Evolutionary conservation across 2,329 filamentous ascomycete genomes (phyloP), one percentile per base, ranked within the genome.

Genomic region (Pseudonectria foliicola): DNA sequence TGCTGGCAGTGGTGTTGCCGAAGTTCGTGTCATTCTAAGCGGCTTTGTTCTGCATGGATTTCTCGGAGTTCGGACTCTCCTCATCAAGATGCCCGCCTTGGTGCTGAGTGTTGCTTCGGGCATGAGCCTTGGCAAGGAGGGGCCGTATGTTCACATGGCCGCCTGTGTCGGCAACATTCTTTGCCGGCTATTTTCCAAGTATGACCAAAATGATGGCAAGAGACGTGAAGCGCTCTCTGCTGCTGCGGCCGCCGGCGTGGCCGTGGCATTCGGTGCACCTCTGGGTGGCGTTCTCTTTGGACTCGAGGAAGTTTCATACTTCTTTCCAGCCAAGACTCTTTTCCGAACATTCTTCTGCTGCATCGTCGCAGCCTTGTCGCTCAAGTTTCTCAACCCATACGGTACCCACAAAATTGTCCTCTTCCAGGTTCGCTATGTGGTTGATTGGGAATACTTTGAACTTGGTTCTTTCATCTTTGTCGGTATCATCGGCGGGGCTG

Each of bases 281-380:
- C 55, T 79, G 0, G 87, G 88, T 7, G 90, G 90, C 34, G 88
- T 95, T 2, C 70, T 96, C 3, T 96, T 96, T 60, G 88, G 87
- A 24, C 63, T 96, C 21, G 92, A 98, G 61, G 92, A 96, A 70
- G 89, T 96, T 43, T 79, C 85, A 48, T 96, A 96, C 61, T 96
- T 96, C 61, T 96, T 96, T 58, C 90, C 92, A 1, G 87, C 90
- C 6, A 96, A 98, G 65, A 96, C 90, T 0, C 73, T 98, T 7
- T 98, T 98, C 66, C 73, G 92, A 34, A 96, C 92, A 0, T 98
- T 98, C 61, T 96, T 96, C 63, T 96, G 90, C 67, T 96, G 90
- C 61, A 96, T 96, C 50, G 82, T 84, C 23, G 89, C 92, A 2
- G 88, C 92, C 0, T 63, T 98, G 24, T 90, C 89, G 2, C 69